These are phyloP conservation scores for Boletus rufocinnamomeus DNA, from an alignment of 768 basidiomycete species.

Conservation along the genomic window DNA sequence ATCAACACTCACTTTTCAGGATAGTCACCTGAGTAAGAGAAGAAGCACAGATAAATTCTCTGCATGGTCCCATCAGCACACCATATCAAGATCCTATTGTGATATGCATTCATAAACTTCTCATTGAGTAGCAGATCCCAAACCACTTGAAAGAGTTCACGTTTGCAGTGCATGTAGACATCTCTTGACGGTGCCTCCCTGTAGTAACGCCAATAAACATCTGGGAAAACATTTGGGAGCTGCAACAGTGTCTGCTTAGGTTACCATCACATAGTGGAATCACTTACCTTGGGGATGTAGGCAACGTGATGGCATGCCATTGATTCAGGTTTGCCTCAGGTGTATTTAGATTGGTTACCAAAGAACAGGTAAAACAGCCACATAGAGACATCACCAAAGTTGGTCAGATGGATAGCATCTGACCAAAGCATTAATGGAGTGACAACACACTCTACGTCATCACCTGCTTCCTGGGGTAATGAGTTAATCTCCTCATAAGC, in stretches of 20 bases:
- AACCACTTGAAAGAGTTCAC: neutral
- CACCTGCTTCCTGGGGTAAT: neutral
- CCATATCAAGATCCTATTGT: neutral
- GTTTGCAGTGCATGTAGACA: neutral
- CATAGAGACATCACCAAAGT: constrained; percentile 10
- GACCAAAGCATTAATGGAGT: constrained; percentile 6
- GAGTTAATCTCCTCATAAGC: neutral
- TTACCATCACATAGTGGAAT: no score
- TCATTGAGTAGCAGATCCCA: neutral
- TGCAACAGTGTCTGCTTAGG: no score
- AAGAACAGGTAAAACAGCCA: constrained; percentile 23
- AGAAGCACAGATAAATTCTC: neutral
- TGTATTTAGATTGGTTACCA: constrained; percentile 19
- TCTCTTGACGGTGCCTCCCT: no score
- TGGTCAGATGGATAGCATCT: constrained; percentile 25
- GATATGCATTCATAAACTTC: neutral
- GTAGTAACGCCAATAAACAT: no score
- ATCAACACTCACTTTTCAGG: neutral
- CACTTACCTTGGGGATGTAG: constrained; percentile 6
- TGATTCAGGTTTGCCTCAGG: constrained; percentile 2
- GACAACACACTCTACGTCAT: neutral
- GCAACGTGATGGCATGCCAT: constrained; percentile 13
- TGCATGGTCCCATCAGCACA: neutral
- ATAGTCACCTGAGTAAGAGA: neutral
- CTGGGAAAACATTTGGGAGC: no score